Conservation (phyloP, 116 monocot genomes). For the Phalaenopsis hybrid region DNA sequence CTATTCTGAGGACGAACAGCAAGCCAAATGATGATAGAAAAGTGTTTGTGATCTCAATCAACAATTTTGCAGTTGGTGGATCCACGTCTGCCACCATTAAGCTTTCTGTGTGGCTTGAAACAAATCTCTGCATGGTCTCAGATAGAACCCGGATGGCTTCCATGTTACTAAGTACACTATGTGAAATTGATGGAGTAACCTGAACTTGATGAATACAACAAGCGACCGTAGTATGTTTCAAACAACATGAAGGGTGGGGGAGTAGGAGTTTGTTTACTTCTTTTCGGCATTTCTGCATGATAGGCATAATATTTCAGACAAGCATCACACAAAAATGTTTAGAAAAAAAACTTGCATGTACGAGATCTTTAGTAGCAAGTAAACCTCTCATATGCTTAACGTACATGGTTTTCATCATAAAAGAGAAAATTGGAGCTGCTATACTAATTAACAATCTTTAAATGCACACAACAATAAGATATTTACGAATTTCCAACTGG, state of each 20-base stretch:
- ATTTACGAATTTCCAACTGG: no score
- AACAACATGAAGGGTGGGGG: background rate
- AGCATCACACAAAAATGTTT: no score
- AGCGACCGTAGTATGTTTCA: background rate
- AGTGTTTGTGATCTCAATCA: constrained; percentile 49
- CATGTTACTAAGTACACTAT: background rate
- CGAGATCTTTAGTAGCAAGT: no score
- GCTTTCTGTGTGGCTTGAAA: background rate
- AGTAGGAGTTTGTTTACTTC: background rate
- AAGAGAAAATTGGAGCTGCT: no score
- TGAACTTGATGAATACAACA: background rate
- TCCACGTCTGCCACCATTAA: constrained; percentile 55
- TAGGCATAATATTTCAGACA: background rate
- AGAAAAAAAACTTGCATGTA: no score
- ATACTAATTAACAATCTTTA: no score
- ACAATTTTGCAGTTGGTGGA: constrained; percentile 56
- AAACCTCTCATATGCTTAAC: no score
- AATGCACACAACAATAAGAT: no score
- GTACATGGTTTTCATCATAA: no score
- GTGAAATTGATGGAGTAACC: background rate
- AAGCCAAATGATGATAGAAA: constrained; percentile 72
- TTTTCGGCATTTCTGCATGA: background rate
- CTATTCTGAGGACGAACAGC: constrained; percentile 75
- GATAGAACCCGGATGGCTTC: background rate
- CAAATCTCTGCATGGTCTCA: background rate